Percentiles rank a stretch among this genome's conserved stretches.
These are phyloP conservation scores for Polytrichum formosum DNA, from an alignment of 225 moss, liverwort and hornwort species.

Conservation along the genomic window DNA sequence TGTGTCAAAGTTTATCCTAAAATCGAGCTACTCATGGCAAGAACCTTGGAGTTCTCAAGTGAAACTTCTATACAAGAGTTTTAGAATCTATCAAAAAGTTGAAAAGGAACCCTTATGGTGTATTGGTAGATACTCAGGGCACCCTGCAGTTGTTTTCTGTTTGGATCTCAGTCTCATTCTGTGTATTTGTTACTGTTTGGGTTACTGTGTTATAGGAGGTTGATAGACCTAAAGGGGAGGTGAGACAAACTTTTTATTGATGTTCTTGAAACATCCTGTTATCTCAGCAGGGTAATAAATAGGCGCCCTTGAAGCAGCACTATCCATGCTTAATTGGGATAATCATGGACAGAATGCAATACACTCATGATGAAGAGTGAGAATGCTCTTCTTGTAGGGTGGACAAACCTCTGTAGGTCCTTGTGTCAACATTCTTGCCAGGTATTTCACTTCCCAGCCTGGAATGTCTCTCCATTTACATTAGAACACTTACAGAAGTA, in stretches of 20 bases:
- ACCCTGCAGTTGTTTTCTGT: not conserved
- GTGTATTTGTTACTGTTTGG: not conserved
- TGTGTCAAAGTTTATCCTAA: too few species aligned
- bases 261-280: not conserved
- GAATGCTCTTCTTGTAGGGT: not conserved
- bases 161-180: not conserved
- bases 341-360: not conserved
- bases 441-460: conserved; percentile 1
- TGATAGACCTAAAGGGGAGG: not conserved
- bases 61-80: too few species aligned
- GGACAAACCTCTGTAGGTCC: conserved; percentile 2
- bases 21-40: too few species aligned
- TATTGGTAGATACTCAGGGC: too few species aligned
- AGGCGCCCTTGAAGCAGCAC: not conserved
- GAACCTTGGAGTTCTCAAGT: too few species aligned
- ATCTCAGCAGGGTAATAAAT: not conserved
- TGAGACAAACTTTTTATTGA: not conserved
- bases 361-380: not conserved
- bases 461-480: not conserved
- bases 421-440: not conserved
- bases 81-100: too few species aligned
- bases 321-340: not conserved
- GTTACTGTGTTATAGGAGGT: not conserved
- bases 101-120: too few species aligned
- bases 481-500: too few species aligned